Percentiles rank a stretch among this genome's conserved stretches.
These are phyloP conservation scores for Macrocystidia cucumis DNA, from an alignment of 1,284 basidiomycete species.

Conservation along the genomic window DNA sequence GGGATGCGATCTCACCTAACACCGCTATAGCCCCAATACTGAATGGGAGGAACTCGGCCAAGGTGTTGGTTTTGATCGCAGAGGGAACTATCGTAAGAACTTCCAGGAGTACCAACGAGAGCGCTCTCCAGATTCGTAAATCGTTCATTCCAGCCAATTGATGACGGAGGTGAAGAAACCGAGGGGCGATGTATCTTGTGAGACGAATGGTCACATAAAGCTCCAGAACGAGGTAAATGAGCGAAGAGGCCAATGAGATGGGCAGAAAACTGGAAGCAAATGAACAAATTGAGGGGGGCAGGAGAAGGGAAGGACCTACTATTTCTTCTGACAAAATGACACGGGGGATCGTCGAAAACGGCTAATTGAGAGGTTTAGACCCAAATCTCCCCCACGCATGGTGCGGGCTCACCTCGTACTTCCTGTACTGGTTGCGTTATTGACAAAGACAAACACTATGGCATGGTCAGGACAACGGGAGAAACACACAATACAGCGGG, in stretches of 20 bases:
- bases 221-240: slow-evolving; percentile 34
- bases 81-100: slow-evolving; percentile 35
- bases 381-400: too few species aligned
- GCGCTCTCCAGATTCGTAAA: slow-evolving; percentile 22
- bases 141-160: slow-evolving; percentile 18
- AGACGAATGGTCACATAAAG: slow-evolving; percentile 32
- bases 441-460: slow-evolving; percentile 34
- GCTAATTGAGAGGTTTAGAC: too few species aligned
- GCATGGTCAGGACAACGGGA: slow-evolving; percentile 2
- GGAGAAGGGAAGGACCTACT: too few species aligned
- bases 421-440: slow-evolving; percentile 34
- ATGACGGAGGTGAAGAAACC: slow-evolving; percentile 18
- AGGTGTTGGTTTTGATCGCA: slow-evolving; percentile 25
- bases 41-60: slow-evolving; percentile 40
- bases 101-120: slow-evolving; percentile 38
- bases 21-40: slow-evolving; percentile 40
- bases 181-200: slow-evolving; percentile 20
- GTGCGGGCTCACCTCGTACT: slow-evolving; percentile 20
- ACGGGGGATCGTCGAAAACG: too few species aligned
- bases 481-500: neutral
- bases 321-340: too few species aligned
- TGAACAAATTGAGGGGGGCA: too few species aligned
- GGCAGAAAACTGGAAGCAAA: slow-evolving; percentile 36
- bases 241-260: slow-evolving; percentile 31
- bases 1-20: too few species aligned